A percentile compares a stretch with the other conserved stretches of the same genome.
These are phyloP conservation scores for Vaccinium macrocarpon DNA, from an alignment of 148 eudicot genomes.

Conservation along the genomic window DNA sequence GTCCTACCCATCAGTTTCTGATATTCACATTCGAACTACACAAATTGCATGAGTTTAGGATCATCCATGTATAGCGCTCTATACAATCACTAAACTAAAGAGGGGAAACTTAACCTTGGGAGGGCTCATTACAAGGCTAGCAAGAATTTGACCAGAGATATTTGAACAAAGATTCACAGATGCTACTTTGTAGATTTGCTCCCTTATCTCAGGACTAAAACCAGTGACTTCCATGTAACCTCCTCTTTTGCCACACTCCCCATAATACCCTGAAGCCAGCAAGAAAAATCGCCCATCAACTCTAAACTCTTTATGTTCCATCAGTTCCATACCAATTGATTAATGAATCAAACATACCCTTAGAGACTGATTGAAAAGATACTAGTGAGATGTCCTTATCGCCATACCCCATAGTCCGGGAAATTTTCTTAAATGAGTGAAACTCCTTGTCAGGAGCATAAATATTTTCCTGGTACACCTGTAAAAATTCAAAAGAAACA, in stretches of 20 bases:
- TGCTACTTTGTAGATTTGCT: constrained; percentile 91
- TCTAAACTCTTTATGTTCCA: constrained; percentile 2
- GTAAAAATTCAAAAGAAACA: constrained; percentile 17
- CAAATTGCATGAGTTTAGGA: constrained; percentile 1
- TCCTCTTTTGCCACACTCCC: constrained; percentile 97
- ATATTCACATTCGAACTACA: background rate
- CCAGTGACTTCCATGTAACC: constrained; percentile 99
- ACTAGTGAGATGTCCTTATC: constrained; percentile 76
- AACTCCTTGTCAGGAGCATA: constrained; percentile 84
- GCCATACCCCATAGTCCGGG: constrained; percentile 76
- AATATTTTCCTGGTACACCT: constrained; percentile 96
- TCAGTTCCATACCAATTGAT: background rate
- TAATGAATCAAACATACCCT: constrained; percentile 51
- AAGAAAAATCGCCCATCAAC: constrained; percentile 13
- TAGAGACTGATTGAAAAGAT: constrained; percentile 89
- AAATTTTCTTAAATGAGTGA: constrained; percentile 87
- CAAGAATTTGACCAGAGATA: constrained; percentile 89
- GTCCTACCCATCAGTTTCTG: background rate
- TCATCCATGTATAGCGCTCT: background rate
- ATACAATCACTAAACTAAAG: background rate
- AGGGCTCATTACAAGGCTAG: constrained; percentile 91
- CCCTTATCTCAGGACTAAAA: constrained; percentile 75
- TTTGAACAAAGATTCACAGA: constrained; percentile 90
- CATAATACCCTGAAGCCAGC: constrained; percentile 66
- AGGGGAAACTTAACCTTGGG: constrained; percentile 62